A percentile compares a stretch with the other conserved stretches of the same genome.
These are phyloP conservation scores for Rusavskia elegans DNA, from an alignment of 495 filamentous ascomycete species.

Conservation along the genomic window DNA sequence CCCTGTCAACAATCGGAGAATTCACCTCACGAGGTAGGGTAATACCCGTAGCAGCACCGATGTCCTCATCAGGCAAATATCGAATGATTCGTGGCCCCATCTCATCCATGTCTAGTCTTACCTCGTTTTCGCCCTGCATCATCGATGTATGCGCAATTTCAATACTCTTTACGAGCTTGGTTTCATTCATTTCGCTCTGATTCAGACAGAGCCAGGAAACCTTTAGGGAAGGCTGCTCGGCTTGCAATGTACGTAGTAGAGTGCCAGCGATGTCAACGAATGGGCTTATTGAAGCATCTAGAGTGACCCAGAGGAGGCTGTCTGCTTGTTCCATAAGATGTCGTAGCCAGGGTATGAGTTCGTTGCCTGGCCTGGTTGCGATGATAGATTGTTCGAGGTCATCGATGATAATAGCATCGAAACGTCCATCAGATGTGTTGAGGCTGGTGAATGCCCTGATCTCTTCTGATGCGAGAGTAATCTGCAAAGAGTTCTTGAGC, in stretches of 20 bases:
- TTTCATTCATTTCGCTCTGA: background rate
- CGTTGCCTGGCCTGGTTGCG: conserved; percentile 7
- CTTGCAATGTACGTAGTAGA: conserved; percentile 8
- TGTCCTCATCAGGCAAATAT: conserved; percentile 11
- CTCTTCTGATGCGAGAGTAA: background rate
- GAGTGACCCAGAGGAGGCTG: conserved; percentile 11
- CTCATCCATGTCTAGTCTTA: background rate
- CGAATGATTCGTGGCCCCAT: conserved; percentile 2
- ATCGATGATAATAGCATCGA: conserved; percentile 10
- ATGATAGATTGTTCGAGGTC: conserved; percentile 4
- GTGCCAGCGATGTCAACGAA: conserved; percentile 5
- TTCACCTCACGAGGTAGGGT: background rate
- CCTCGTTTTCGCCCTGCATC: conserved; percentile 1
- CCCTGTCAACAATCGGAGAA: background rate
- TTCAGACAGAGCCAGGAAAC: conserved; percentile 1
- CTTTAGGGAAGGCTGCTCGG: conserved; percentile 10
- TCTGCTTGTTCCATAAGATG: conserved; percentile 4
- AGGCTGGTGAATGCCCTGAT: background rate
- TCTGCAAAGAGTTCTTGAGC: background rate
- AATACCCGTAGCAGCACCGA: conserved; percentile 5
- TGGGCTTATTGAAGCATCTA: background rate
- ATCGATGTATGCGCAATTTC: background rate
- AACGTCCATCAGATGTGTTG: background rate
- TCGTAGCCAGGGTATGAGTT: conserved; percentile 9
- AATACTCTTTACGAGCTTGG: background rate